These are phyloP conservation scores for Penicillium sp. DNA, from an alignment of 2,329 filamentous ascomycete genomes.

Conservation along the genomic window DNA sequence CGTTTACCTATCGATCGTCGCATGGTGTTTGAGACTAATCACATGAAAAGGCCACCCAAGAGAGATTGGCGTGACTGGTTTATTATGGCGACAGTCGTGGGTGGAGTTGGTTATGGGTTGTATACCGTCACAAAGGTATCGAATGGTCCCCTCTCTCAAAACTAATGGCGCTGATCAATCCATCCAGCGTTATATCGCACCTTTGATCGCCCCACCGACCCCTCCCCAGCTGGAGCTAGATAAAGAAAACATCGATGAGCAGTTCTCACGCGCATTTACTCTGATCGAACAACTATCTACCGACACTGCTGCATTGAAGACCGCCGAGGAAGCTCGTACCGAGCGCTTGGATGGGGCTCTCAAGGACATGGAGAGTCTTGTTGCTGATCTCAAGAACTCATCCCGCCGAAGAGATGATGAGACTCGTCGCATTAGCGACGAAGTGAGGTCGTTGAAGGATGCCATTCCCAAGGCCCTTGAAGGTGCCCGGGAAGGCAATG, in stretches of 20 bases:
- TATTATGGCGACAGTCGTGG: conserved; percentile 96
- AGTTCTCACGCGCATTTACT: conserved; percentile 88
- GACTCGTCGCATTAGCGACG: conserved; percentile 78
- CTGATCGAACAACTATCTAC: conserved; percentile 88
- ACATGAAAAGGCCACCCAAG: conserved; percentile 57
- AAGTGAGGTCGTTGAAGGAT: conserved; percentile 78
- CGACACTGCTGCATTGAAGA: conserved; percentile 86
- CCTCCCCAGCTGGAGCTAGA: conserved; percentile 92
- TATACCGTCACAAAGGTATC: conserved; percentile 81
- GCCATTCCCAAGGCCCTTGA: conserved; percentile 86
- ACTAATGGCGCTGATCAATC: conserved; percentile 15
- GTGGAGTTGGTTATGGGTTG: conserved; percentile 83
- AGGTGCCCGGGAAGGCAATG: conserved; percentile 80
- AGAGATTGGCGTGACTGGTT: conserved; percentile 99
- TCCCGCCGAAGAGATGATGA: conserved; percentile 84
- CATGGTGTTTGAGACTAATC: conserved; percentile 11
- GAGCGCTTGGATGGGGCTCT: conserved; percentile 79
- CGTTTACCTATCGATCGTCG: conserved; percentile 21
- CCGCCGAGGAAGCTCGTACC: conserved; percentile 79
- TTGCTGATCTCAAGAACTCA: conserved; percentile 76
- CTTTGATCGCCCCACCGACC: conserved; percentile 88
- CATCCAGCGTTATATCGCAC: conserved; percentile 78
- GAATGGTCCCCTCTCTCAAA: background rate
- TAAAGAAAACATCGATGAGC: conserved; percentile 87
- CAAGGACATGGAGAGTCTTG: conserved; percentile 78